These are phyloP conservation scores for Pichia phayaonensis DNA, from an alignment of 805 yeast species.

Conservation along the genomic window DNA sequence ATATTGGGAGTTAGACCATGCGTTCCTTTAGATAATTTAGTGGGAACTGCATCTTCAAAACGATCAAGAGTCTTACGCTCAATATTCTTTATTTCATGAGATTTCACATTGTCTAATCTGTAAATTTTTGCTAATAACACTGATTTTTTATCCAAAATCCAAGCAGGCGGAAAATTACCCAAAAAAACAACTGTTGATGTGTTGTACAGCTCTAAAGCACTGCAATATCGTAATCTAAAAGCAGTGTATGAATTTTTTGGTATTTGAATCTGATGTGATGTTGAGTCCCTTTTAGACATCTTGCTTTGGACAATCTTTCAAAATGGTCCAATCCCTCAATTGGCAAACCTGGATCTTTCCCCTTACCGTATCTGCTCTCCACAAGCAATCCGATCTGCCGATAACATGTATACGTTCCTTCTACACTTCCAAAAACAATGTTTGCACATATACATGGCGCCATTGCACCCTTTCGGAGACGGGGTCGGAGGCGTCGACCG, in stretches of 20 bases:
- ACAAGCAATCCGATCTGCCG: too few relatives aligned
- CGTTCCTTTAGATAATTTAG: background rate
- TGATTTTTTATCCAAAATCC: constrained; percentile 35
- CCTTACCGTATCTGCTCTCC: too few relatives aligned
- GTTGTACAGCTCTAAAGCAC: constrained; percentile 40
- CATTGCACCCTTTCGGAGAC: background rate
- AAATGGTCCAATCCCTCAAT: background rate
- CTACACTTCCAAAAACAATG: too few relatives aligned
- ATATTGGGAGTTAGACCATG: background rate
- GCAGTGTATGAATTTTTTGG: constrained; percentile 57
- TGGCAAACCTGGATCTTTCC: background rate
- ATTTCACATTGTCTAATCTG: background rate
- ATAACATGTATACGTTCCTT: too few relatives aligned
- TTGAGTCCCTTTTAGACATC: background rate
- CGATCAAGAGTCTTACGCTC: constrained; percentile 1
- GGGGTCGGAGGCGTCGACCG: background rate
- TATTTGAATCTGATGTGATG: constrained; percentile 16
- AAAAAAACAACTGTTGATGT: constrained; percentile 41
- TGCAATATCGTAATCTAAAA: constrained; percentile 47
- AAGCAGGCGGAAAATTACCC: constrained; percentile 52
- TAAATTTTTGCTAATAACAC: constrained; percentile 8
- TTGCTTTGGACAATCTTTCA: background rate
- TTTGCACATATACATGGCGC: background rate
- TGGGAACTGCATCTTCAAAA: constrained; percentile 3
- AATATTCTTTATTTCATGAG: background rate